Evolutionary conservation across 768 basidiomycete genomes (phyloP), one percentile per base, ranked within the genome.

Genomic region (Pulveroboletus sp.): DNA sequence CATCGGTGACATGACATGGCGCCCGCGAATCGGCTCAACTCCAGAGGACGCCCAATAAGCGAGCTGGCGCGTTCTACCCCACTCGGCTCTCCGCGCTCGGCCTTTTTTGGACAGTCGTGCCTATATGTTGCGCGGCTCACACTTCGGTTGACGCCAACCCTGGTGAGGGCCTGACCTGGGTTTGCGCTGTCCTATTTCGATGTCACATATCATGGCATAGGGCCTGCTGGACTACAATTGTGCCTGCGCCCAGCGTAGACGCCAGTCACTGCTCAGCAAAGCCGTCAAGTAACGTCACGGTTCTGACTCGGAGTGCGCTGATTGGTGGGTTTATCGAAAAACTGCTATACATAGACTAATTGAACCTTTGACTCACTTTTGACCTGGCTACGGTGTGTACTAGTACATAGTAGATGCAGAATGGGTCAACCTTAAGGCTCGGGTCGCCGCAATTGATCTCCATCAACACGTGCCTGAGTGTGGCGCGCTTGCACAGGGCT

Each of bases 391-490:
- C n/a, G n/a, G n/a, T n/a, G n/a, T n/a, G n/a, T n/a, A n/a, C n/a
- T n/a, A n/a, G n/a, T n/a, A n/a, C n/a, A n/a, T n/a, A n/a, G n/a
- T n/a, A n/a, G n/a, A n/a, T n/a, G n/a, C n/a, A n/a, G n/a, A n/a
- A n/a, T n/a, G n/a, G n/a, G n/a, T n/a, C n/a, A n/a, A n/a, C n/a
- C n/a, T n/a, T n/a, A n/a, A 43, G 44, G 43, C 6, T 45, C 32
- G 42, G 38, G 53, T 46, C 49, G 17, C 31, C 47, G 43, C 41
- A 51, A 60, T 42, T 46, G 47, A 30, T 19, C 16, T 17, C n/a
- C 6, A 26, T 16, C 14, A 24, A n/a, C 47, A 17, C 36, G 58
- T 58, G 17, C 58, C 58, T 61, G 55, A 35, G 7, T 29, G 32
- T 48, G 32, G 43, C 57, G 44, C 38, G 20, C 35, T 30, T 26